Evolutionary conservation across 129 eudicot genomes (phyloP), one percentile per base, ranked within the genome.

Genomic region (Scalesia atractyloides): DNA sequence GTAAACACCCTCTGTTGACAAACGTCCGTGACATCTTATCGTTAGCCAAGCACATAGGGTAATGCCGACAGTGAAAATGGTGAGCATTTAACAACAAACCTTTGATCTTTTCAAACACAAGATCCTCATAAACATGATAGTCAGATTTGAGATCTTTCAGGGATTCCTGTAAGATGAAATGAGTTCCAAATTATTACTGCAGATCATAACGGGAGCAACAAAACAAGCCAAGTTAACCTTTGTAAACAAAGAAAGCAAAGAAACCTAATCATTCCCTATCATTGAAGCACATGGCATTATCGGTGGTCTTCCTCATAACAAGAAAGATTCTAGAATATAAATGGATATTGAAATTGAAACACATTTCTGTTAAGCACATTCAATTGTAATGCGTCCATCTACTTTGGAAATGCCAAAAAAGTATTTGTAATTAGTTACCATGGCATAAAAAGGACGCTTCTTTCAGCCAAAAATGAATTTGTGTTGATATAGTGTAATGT

Each of bases 1-100:
- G 68, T 82, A 88, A 62, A 88, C 69, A 47, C 97, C 96, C 81
- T 94, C 99, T 90, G 92, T 80, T 74, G 52, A 72, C 73, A 77
- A 59, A 30, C 70, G 58, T 71, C 76, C 20, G 73, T 15, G 36
- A 67, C 19, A 79, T 22, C 22, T 3, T 60, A 48, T 68, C 17
- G 24, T 68, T 18, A 81, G 67, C 19, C 58, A 70, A 54, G 53
- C 37, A 75, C 11, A 19, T 19, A 47, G 5, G 34, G 26, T 18
- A 46, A 39, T 22, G 24, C 33, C 44, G 19, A 51, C 5, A 14
- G 11, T 60, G 43, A 52, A 11, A 30, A 57, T 5, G 5, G 20
- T 47, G n/a, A 54, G 61, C 22, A 71, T 18, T 30, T 64, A 34
- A 53, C 30, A 17, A 68, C 79, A 68, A 39, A 88, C 99, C 99